Base-by-base conservation (phyloP, 495 filamentous ascomycete genomes). In the Pseudotulostoma volvatum region DNA sequence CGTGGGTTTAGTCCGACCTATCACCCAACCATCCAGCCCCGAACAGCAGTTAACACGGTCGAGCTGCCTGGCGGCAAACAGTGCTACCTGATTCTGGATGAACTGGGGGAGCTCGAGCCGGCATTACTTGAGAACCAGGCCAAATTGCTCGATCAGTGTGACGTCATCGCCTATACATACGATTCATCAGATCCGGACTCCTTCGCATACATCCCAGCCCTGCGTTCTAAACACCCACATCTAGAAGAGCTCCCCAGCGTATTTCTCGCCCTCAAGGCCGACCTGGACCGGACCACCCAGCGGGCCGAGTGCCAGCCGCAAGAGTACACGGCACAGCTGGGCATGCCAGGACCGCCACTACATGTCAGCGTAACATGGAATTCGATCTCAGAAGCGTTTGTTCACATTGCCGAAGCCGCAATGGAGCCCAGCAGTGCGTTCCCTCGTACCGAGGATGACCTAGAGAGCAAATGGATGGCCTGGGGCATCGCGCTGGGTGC, bases 41-140 rank as follows among this genome's bases (percentile, higher is more conserved):
- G 84, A 9, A 80, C 83, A 1, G 86, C 85, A 2, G 88, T 96
- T 45, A 96, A 97, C 53, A 93, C 83, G 42, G 90, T 97, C 13
- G 90, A 97, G 50, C 73, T 97, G 2, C 85, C 82, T 34, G 90
- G 90, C 18, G 90, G 90, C 17, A 93, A 93, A 49, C 92, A 97
- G 56, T 93, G 84, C 59, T 96, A 96, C 50, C 68, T 97, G 16
- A 96, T 97, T 42, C 66, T 96, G 37, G 81, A 92, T 49, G 90
- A 97, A 53, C 76, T 95, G 1, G 92, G 92, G n/a, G 85, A 95
- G 54, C 64, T 93, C 30, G 90, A 96, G 48, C 81, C 85, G 0
- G 87, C 90, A 15, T 82, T 96, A 36, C 61, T 97, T 1, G 90
- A 95, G 36, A 96, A 97, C 59, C 73, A 79, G 48, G 73, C 74